Conservation (phyloP, 2,329 filamentous ascomycete species). For the Talaromyces atroroseus region DNA sequence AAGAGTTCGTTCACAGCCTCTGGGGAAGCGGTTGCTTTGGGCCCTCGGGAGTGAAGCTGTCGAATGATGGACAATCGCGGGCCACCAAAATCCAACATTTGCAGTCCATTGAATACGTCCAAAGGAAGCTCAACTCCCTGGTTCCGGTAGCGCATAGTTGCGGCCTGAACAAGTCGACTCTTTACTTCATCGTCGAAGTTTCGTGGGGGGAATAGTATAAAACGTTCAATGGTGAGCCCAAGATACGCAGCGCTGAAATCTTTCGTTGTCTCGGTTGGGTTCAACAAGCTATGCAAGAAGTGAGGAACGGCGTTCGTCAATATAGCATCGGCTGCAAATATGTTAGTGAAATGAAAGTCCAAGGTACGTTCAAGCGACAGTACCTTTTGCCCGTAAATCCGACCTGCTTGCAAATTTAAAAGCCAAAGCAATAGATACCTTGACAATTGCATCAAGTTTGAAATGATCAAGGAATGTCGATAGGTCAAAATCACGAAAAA, state of each 20-base stretch:
- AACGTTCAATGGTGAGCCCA: conserved; percentile 74
- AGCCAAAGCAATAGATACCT: conserved; percentile 79
- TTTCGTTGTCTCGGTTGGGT: conserved; percentile 57
- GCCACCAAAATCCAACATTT: conserved; percentile 41
- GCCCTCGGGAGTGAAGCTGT: conserved; percentile 67
- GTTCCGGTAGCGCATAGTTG: conserved; percentile 64
- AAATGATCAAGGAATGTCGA: conserved; percentile 94
- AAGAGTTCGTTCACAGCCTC: conserved; percentile 62
- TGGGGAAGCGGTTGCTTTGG: conserved; percentile 67
- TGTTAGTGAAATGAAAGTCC: conserved; percentile 4
- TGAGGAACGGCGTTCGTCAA: conserved; percentile 71
- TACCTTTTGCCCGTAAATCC: conserved; percentile 87
- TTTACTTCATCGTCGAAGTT: conserved; percentile 77
- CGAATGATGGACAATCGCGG: conserved; percentile 48
- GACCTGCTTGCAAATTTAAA: conserved; percentile 77
- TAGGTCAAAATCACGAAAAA: conserved; percentile 95
- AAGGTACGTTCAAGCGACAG: conserved; percentile 19
- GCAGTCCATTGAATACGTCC: conserved; percentile 39
- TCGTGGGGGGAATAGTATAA: conserved; percentile 79
- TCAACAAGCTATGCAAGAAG: conserved; percentile 71
- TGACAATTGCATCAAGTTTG: conserved; percentile 80
- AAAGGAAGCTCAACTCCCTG: conserved; percentile 41
- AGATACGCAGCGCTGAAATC: conserved; percentile 66
- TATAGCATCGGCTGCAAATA: conserved; percentile 71
- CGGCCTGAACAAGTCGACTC: conserved; percentile 57